phyloP scores from a whole-genome alignment of 768 basidiomycete species.

The Lenzites betulinus region DNA sequence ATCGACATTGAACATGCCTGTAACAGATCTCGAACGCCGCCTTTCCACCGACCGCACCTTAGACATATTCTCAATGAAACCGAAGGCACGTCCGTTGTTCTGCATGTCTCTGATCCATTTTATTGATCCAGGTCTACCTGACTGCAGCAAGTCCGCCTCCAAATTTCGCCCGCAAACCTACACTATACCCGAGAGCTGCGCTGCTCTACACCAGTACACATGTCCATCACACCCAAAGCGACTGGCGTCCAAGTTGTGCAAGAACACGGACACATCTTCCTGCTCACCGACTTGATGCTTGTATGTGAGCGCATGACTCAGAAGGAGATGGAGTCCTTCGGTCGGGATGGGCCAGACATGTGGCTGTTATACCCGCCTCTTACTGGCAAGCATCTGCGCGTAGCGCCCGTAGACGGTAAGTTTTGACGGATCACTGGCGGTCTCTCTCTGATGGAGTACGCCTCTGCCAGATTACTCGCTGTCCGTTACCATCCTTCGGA shows the following conservation, averaged over 20 bases:
- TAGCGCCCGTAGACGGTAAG: conserved; percentile 57
- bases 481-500: conserved; percentile 81
- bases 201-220: conserved; percentile 65
- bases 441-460: neutral
- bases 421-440: conserved; percentile 3
- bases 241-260: conserved; percentile 79
- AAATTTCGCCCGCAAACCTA: conserved; percentile 81
- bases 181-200: conserved; percentile 80
- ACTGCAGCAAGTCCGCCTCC: conserved; percentile 81
- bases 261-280: conserved; percentile 75
- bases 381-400: conserved; percentile 88
- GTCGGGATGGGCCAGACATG: conserved; percentile 73
- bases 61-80: conserved; percentile 95
- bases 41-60: conserved; percentile 77
- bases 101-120: conserved; percentile 1
- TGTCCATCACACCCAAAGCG: conserved; percentile 76
- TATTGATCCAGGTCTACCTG: conserved; percentile 6
- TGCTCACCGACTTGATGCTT: conserved; percentile 92
- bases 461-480: conserved; percentile 61
- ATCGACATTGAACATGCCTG: conserved; percentile 53
- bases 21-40: conserved; percentile 79
- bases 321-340: conserved; percentile 55
- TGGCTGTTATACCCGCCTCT: conserved; percentile 94
- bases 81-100: conserved; percentile 62
- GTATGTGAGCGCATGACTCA: conserved; percentile 82